These are phyloP conservation scores for Aspergillus leporis DNA, from an alignment of 495 filamentous ascomycete genomes.

Conservation along the genomic window DNA sequence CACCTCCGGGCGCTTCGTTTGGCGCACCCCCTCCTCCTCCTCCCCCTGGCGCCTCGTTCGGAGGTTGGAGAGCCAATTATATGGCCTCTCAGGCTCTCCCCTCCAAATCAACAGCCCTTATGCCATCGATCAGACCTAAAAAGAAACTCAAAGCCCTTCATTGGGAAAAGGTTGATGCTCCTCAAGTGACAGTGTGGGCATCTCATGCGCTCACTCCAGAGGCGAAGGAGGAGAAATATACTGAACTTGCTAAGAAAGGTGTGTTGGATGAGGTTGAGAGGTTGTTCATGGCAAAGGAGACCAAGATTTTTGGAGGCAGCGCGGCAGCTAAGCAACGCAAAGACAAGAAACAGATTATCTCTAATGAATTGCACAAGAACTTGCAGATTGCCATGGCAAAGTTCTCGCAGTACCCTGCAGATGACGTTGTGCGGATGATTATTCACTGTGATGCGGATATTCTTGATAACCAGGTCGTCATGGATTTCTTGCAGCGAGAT, in stretches of 20 bases:
- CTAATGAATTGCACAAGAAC: slow-evolving; percentile 83
- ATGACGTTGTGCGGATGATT: slow-evolving; percentile 87
- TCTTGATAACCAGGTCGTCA: slow-evolving; percentile 88
- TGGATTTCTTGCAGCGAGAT: slow-evolving; percentile 93
- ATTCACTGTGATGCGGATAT: slow-evolving; percentile 93
- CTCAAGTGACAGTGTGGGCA: slow-evolving; percentile 95
- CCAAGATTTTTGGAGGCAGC: slow-evolving; percentile 76
- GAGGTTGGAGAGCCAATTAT: slow-evolving; percentile 52
- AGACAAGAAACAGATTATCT: slow-evolving; percentile 97
- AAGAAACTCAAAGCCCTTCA: slow-evolving; percentile 99
- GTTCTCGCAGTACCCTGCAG: slow-evolving; percentile 74
- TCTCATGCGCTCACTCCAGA: slow-evolving; percentile 76
- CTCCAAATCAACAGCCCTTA: slow-evolving; percentile 47
- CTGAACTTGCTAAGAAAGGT: slow-evolving; percentile 86
- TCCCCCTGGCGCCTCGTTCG: slow-evolving; percentile 56
- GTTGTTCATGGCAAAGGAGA: slow-evolving; percentile 95
- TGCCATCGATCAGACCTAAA: slow-evolving; percentile 85
- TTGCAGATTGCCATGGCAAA: slow-evolving; percentile 94
- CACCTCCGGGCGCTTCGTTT: slow-evolving; percentile 47
- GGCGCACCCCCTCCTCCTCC: slow-evolving; percentile 58
- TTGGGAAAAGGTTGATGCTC: slow-evolving; percentile 97
- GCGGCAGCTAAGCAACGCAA: slow-evolving; percentile 66
- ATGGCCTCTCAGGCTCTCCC: slow-evolving; percentile 46
- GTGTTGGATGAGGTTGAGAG: slow-evolving; percentile 97
- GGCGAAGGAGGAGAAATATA: slow-evolving; percentile 91